Evolutionary conservation across 2,329 filamentous ascomycete genomes (phyloP).

Genomic region (Sporothrix brasiliensis): DNA sequence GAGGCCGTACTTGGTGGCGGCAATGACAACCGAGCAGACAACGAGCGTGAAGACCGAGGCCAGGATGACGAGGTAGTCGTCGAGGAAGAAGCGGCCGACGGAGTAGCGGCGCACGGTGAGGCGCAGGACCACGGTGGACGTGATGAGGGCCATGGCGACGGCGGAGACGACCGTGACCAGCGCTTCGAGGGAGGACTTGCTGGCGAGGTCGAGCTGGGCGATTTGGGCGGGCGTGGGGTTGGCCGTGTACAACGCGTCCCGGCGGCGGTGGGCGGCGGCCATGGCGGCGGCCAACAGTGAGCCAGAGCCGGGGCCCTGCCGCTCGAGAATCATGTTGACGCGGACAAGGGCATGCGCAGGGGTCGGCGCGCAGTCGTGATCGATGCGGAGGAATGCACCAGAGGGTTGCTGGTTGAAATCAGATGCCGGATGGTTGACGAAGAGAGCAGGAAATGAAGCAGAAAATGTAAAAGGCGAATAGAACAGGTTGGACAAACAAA

Average conservation of each 20-base stretch:
- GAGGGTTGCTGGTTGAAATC: no score
- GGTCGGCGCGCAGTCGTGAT: background rate
- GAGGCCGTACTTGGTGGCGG: conserved; percentile 37
- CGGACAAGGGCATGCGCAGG: background rate
- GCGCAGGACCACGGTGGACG: conserved; percentile 35
- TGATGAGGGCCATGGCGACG: conserved; percentile 37
- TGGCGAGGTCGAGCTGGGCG: conserved; percentile 35
- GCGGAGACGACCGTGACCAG: conserved; percentile 35
- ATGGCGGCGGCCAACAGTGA: background rate
- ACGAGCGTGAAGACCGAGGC: conserved; percentile 37
- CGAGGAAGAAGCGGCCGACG: conserved; percentile 36
- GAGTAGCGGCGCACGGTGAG: conserved; percentile 35
- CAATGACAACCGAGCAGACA: conserved; percentile 34
- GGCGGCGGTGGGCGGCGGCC: conserved; percentile 7
- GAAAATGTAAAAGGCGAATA: no score
- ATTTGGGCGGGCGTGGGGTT: conserved; percentile 32
- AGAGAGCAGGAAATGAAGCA: background rate
- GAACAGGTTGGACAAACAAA: background rate
- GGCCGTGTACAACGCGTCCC: conserved; percentile 2
- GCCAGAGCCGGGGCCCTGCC: conserved; percentile 9
- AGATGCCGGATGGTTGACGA: background rate
- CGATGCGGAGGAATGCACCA: background rate
- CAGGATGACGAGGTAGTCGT: conserved; percentile 38
- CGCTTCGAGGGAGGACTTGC: conserved; percentile 35
- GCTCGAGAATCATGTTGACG: conserved; percentile 14